Evolutionary conservation across 129 eudicot genomes (phyloP).

Genomic region (Escallonia herrerae): DNA sequence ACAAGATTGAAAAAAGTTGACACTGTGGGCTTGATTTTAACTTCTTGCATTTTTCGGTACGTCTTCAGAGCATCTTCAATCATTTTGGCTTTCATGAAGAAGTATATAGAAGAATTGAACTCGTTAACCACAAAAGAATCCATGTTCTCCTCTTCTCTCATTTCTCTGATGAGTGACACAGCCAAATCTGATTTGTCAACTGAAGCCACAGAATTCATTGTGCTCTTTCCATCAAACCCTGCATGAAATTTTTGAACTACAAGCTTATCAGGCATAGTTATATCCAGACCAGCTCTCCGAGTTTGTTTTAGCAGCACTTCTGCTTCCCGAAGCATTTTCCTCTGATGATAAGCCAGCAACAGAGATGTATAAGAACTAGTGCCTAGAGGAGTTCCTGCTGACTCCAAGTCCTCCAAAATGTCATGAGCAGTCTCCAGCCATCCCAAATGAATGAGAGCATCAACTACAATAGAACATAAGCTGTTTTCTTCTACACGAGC

Average conservation of each 20-base stretch:
- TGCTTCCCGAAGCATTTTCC: constrained; percentile 61
- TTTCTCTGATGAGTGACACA: constrained; percentile 33
- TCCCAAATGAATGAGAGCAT: constrained; percentile 68
- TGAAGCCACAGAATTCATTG: background rate
- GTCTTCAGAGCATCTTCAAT: constrained; percentile 63
- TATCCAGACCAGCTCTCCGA: constrained; percentile 35
- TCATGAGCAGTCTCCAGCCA: constrained; percentile 91
- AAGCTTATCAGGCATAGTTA: constrained; percentile 12
- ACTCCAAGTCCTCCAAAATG: constrained; percentile 66
- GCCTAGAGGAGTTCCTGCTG: constrained; percentile 22
- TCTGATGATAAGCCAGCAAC: constrained; percentile 45
- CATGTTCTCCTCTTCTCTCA: constrained; percentile 26
- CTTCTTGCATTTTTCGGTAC: constrained; percentile 67
- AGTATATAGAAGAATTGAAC: constrained; percentile 72
- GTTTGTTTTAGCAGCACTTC: constrained; percentile 48
- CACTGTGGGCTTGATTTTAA: constrained; percentile 48
- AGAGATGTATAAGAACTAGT: constrained; percentile 36
- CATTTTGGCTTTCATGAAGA: constrained; percentile 88
- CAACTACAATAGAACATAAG: constrained; percentile 45
- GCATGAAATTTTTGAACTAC: constrained; percentile 2
- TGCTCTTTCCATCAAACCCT: background rate
- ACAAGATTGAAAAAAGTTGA: constrained; percentile 51
- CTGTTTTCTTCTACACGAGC: constrained; percentile 16
- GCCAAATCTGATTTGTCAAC: constrained; percentile 33
- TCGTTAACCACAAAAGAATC: constrained; percentile 25